Evolutionary conservation across 2,329 filamentous ascomycete genomes (phyloP).

Genomic region (Lachnellula hyalina): DNA sequence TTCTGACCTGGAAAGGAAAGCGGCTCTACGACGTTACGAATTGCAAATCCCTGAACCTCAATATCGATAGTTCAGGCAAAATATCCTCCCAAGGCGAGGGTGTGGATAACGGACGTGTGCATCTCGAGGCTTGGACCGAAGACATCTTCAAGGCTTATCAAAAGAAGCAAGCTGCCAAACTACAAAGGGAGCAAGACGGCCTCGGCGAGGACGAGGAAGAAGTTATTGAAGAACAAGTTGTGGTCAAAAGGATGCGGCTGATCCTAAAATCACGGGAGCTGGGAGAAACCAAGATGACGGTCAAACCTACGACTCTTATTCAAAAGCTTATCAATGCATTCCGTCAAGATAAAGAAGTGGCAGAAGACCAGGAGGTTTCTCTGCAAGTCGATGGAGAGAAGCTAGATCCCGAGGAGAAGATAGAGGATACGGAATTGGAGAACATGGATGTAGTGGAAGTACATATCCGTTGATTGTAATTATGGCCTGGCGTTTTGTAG

Average conservation of each 20-base stretch:
- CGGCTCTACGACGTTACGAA: conserved; percentile 73
- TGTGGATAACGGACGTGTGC: conserved; percentile 52
- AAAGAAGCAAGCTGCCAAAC: conserved; percentile 8
- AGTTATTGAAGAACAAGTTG: conserved; percentile 20
- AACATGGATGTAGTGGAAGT: conserved; percentile 76
- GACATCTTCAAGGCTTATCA: conserved; percentile 46
- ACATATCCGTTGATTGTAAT: conserved; percentile 21
- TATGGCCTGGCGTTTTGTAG: conserved; percentile 12
- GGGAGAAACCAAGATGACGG: conserved; percentile 46
- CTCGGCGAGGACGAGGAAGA: conserved; percentile 22
- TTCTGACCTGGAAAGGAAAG: conserved; percentile 74
- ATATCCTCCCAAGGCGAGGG: conserved; percentile 33
- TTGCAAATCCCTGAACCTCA: conserved; percentile 61
- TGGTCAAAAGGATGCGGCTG: conserved; percentile 40
- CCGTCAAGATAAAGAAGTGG: conserved; percentile 47
- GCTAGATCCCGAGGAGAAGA: conserved; percentile 53
- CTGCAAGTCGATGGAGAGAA: conserved; percentile 73
- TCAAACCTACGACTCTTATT: conserved; percentile 51
- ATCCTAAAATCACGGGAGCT: conserved; percentile 49
- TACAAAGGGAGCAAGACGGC: conserved; percentile 7
- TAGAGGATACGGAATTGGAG: conserved; percentile 65
- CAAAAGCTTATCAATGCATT: conserved; percentile 59
- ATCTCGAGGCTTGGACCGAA: conserved; percentile 72
- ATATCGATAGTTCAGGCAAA: conserved; percentile 35
- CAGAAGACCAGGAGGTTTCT: conserved; percentile 47